phyloP scores from a whole-genome alignment of 2,329 filamentous ascomycete species.

The Pseudopyricularia javanii region DNA sequence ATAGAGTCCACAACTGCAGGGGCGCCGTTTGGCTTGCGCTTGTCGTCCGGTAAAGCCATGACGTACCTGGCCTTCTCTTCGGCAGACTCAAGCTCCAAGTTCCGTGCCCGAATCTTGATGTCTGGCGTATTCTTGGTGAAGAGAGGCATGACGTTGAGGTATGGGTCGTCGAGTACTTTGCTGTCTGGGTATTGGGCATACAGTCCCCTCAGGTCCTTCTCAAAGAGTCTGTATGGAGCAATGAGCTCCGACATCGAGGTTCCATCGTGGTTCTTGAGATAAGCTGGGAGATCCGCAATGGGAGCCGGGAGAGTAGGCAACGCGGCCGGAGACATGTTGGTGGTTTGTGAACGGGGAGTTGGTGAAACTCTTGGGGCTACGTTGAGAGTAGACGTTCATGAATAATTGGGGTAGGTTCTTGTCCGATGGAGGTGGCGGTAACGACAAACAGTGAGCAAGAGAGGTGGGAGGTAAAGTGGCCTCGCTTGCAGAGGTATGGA shows the following conservation, averaged over 20 bases:
- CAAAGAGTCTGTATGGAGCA: conserved; percentile 55
- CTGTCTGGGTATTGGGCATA: conserved; percentile 58
- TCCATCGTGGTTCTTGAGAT: conserved; percentile 42
- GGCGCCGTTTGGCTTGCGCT: conserved; percentile 49
- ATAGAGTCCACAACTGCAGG: conserved; percentile 56
- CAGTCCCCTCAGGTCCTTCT: conserved; percentile 51
- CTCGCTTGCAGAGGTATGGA: too few species aligned
- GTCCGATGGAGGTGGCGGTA: too few species aligned
- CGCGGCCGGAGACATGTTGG: background rate
- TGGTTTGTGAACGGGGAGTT: background rate
- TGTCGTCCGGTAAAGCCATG: conserved; percentile 50
- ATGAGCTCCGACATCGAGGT: conserved; percentile 45
- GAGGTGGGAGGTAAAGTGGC: too few species aligned
- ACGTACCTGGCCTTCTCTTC: conserved; percentile 54
- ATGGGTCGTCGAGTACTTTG: conserved; percentile 38
- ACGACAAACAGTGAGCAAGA: too few species aligned
- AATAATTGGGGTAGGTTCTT: too few species aligned
- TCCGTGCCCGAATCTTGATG: conserved; percentile 50
- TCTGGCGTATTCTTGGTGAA: conserved; percentile 44
- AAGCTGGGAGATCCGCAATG: conserved; percentile 30
- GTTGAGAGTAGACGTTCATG: background rate
- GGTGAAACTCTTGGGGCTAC: background rate
- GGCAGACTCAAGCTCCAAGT: conserved; percentile 42
- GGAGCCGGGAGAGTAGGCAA: conserved; percentile 12
- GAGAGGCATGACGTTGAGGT: conserved; percentile 54